These are phyloP conservation scores for Mucor racemosus DNA, from an alignment of 371 early-diverging fungal species.

Conservation along the genomic window DNA sequence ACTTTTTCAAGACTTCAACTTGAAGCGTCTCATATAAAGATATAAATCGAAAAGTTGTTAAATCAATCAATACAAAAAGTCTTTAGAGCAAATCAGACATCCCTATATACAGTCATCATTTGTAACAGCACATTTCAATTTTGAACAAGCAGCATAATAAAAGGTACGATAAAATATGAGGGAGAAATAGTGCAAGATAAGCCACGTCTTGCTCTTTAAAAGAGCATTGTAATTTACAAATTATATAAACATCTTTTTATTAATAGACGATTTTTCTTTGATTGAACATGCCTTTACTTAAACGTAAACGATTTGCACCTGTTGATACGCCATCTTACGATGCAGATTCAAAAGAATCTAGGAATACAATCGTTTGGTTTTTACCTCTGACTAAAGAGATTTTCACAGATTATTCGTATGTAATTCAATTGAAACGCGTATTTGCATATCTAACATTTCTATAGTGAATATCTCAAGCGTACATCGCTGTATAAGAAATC, in stretches of 20 bases:
- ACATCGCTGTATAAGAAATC: slow-evolving; percentile 68
- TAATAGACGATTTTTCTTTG: not conserved
- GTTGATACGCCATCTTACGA: slow-evolving; percentile 52
- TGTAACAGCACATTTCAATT: not conserved
- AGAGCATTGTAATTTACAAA: not conserved
- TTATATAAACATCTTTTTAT: not conserved
- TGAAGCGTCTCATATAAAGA: not conserved
- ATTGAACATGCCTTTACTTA: slow-evolving; percentile 60
- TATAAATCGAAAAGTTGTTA: not conserved
- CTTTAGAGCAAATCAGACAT: not conserved
- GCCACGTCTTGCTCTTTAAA: slow-evolving; percentile 5
- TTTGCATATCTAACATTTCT: slow-evolving; percentile 7
- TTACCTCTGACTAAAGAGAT: slow-evolving; percentile 83
- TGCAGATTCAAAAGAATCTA: slow-evolving; percentile 44
- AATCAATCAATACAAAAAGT: not conserved
- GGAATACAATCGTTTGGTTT: slow-evolving; percentile 71
- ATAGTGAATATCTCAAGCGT: slow-evolving; percentile 78
- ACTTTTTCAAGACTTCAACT: not conserved
- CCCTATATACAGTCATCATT: not conserved
- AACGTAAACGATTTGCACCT: slow-evolving; percentile 54
- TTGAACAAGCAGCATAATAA: not conserved
- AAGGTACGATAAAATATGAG: slow-evolving; percentile 19
- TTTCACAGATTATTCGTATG: slow-evolving; percentile 83
- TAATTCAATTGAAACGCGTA: slow-evolving; percentile 7
- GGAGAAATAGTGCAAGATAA: slow-evolving; percentile 10